Evolutionary conservation across 345 rosid species (phyloP).

Genomic region (Salix brachista): DNA sequence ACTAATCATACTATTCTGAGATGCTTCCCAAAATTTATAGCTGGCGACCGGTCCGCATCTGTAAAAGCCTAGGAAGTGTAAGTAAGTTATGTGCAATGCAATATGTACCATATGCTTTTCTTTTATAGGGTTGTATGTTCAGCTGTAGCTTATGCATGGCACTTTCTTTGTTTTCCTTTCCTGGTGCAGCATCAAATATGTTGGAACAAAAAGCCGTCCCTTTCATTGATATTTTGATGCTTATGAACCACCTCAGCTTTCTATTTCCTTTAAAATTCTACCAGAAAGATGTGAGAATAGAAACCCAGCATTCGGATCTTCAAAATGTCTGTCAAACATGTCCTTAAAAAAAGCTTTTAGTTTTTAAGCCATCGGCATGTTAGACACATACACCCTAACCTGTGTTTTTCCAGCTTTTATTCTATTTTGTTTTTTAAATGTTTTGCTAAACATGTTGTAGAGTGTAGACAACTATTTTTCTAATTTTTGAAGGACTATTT

Average conservation of each 20-base stretch:
- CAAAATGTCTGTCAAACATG: neutral
- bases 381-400: no score
- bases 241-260: neutral
- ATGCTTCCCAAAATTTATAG: conserved; percentile 42
- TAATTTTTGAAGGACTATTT: no score
- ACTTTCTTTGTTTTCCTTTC: neutral
- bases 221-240: conserved; percentile 7
- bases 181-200: conserved; percentile 2
- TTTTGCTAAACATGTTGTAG: no score
- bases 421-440: no score
- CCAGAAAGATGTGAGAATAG: neutral
- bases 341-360: no score
- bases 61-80: conserved; percentile 14
- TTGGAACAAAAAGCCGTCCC: conserved; percentile 18
- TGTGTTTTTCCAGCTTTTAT: no score
- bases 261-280: neutral
- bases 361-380: no score
- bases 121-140: conserved; percentile 4
- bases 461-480: no score
- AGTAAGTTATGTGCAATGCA: conserved; percentile 15
- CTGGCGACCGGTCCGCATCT: conserved; percentile 14
- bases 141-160: neutral
- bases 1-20: conserved; percentile 17
- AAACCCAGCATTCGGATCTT: neutral
- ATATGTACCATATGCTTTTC: conserved; percentile 12